phyloP scores from a whole-genome alignment of 139 green algal species.

The Haematococcus sp. region DNA sequence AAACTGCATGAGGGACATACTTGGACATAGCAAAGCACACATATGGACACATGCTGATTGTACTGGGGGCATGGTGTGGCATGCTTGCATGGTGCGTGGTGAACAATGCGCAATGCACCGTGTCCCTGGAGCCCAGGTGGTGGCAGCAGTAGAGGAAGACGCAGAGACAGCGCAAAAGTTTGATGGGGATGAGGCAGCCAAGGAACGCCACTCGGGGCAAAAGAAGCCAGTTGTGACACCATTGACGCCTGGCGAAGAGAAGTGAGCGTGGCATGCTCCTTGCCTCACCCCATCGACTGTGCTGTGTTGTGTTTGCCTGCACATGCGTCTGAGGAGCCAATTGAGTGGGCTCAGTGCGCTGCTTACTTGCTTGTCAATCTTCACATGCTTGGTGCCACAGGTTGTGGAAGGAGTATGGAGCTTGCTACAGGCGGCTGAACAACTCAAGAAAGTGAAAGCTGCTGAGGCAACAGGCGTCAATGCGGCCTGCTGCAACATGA shows the following conservation, averaged over 20 bases:
- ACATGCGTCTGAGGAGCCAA: neutral
- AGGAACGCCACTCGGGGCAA: neutral
- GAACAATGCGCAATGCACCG: no score
- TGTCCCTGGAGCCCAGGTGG: no score
- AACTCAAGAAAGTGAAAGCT: neutral
- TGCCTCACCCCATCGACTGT: neutral
- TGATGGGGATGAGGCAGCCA: neutral
- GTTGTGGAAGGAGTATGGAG: slow-evolving; percentile 3
- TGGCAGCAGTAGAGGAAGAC: neutral
- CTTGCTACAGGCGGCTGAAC: slow-evolving; percentile 5
- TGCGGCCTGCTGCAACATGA: no score
- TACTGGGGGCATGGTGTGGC: no score
- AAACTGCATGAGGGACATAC: no score
- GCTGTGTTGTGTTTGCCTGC: neutral
- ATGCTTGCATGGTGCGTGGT: no score
- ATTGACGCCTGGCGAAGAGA: neutral
- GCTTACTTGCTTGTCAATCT: no score
- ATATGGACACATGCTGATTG: no score
- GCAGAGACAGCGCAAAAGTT: neutral
- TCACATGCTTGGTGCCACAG: neutral
- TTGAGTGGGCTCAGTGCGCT: no score
- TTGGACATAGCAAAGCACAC: no score
- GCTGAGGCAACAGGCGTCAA: no score
- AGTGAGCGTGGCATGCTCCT: neutral
- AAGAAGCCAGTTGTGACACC: neutral